Percentiles rank a stretch among this genome's conserved stretches.
These are phyloP conservation scores for Planoprotostelium fungivorum DNA, from an alignment of 78 protist genomes.

Conservation along the genomic window DNA sequence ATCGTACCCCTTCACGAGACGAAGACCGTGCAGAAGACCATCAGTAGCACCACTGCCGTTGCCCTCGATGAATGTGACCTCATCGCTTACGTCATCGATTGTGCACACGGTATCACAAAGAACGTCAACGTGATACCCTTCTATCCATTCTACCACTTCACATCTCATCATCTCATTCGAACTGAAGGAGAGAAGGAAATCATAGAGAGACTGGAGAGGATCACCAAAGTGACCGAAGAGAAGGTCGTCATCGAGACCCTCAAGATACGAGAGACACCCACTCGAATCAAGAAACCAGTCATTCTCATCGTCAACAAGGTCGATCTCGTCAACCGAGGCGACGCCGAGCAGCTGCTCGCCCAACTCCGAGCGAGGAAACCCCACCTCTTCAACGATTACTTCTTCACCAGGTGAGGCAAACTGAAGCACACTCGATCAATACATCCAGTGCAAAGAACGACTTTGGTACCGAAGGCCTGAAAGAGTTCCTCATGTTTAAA, in stretches of 20 bases:
- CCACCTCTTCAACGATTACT: neutral
- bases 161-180: slow-evolving; percentile 5
- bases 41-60: slow-evolving; percentile 36
- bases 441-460: neutral
- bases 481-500: neutral
- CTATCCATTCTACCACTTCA: slow-evolving; percentile 8
- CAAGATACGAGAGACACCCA: neutral
- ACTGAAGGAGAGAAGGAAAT: too few species aligned
- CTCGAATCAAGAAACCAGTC: slow-evolving; percentile 12
- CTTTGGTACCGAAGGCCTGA: neutral
- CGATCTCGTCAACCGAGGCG: slow-evolving; percentile 18
- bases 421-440: neutral
- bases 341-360: neutral
- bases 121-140: neutral
- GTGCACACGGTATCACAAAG: neutral
- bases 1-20: slow-evolving; percentile 33
- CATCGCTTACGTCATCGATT: slow-evolving; percentile 33
- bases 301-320: slow-evolving; percentile 50
- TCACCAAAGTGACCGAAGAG: neutral
- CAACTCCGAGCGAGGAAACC: neutral
- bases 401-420: neutral
- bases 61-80: slow-evolving; percentile 33
- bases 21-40: slow-evolving; percentile 13
- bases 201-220: slow-evolving; percentile 14
- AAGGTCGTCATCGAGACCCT: neutral